Evolutionary conservation across 2,329 filamentous ascomycete species (phyloP).

Genomic region (Hawksworthiomyces lignivorus): DNA sequence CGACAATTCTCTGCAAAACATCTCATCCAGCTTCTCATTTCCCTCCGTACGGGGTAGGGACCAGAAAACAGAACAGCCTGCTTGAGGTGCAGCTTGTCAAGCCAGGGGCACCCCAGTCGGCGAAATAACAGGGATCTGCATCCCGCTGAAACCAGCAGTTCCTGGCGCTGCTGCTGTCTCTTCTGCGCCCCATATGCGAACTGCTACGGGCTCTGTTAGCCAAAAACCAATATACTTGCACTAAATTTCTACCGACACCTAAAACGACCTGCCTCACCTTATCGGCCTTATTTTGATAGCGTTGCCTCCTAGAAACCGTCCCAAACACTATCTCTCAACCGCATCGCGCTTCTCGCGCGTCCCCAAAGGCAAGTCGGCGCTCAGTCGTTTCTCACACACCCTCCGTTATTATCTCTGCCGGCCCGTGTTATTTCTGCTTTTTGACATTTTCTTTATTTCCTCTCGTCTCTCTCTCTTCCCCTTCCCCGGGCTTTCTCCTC

Average conservation of each 20-base stretch:
- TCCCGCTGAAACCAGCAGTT: neutral
- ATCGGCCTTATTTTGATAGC: constrained; percentile 9
- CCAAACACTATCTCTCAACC: constrained; percentile 1
- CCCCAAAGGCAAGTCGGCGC: neutral
- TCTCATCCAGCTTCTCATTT: too few relatives aligned
- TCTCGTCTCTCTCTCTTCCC: neutral
- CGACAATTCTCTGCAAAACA: too few relatives aligned
- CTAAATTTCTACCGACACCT: too few relatives aligned
- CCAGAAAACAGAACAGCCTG: neutral
- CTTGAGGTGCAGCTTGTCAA: neutral
- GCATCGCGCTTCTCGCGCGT: constrained; percentile 17
- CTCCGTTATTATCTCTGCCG: neutral
- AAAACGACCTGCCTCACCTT: constrained; percentile 3
- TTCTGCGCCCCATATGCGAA: too few relatives aligned
- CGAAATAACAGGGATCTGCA: neutral
- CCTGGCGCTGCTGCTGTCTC: too few relatives aligned
- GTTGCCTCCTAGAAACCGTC: neutral
- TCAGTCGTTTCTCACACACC: constrained; percentile 1
- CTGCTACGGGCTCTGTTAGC: too few relatives aligned
- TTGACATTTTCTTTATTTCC: neutral
- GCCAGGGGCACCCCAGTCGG: neutral
- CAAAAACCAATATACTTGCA: too few relatives aligned
- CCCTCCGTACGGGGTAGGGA: too few relatives aligned
- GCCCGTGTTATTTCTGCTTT: neutral
- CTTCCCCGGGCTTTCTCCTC: neutral